Conservation (phyloP, 140 eudicot species). For the Senecio squalidus region DNA sequence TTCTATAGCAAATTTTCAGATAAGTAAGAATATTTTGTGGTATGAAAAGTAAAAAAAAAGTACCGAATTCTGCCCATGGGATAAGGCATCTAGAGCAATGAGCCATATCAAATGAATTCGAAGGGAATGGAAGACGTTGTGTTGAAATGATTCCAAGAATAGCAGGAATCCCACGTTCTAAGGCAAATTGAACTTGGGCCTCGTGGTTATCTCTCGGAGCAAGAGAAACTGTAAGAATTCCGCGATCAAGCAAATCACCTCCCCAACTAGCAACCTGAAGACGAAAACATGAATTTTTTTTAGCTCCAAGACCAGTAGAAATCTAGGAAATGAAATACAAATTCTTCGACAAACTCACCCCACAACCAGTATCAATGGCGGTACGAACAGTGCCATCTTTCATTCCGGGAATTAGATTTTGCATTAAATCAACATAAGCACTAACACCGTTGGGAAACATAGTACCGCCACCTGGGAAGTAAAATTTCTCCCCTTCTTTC, state of each 20-base stretch:
- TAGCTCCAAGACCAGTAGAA: neutral
- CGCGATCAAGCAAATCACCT: slow-evolving; percentile 75
- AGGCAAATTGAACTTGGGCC: slow-evolving; percentile 81
- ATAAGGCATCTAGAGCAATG: slow-evolving; percentile 88
- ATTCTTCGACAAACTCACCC: slow-evolving; percentile 49
- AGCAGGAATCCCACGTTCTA: slow-evolving; percentile 86
- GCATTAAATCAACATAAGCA: slow-evolving; percentile 65
- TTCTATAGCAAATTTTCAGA: neutral
- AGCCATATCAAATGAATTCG: slow-evolving; percentile 77
- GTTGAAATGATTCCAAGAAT: slow-evolving; percentile 69
- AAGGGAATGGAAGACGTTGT: slow-evolving; percentile 80
- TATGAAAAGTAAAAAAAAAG: slow-evolving; percentile 15
- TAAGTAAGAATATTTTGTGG: neutral
- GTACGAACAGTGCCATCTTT: slow-evolving; percentile 73
- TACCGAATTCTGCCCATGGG: slow-evolving; percentile 89
- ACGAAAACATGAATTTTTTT: neutral
- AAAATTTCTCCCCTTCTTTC: slow-evolving; percentile 89
- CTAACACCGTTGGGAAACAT: slow-evolving; percentile 82
- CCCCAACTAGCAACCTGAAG: slow-evolving; percentile 97
- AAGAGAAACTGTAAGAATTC: slow-evolving; percentile 64
- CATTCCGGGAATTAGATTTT: slow-evolving; percentile 67
- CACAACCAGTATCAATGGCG: slow-evolving; percentile 89
- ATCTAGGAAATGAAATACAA: neutral
- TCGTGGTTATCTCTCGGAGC: slow-evolving; percentile 84
- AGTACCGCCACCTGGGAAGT: slow-evolving; percentile 89